Conservation (phyloP, 2,329 filamentous ascomycete genomes). For the Penicillium palitans region DNA sequence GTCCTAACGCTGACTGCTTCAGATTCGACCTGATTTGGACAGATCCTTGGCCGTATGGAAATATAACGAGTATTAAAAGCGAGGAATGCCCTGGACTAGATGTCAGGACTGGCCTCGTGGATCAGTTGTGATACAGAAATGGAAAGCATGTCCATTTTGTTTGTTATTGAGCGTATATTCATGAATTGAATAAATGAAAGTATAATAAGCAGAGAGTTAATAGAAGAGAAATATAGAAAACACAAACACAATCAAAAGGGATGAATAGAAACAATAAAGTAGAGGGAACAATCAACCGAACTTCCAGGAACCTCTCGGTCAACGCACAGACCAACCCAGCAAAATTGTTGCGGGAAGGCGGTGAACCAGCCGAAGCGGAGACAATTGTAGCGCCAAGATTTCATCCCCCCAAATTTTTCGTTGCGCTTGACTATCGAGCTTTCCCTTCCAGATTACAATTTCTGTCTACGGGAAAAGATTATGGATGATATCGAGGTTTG, state of each 20-base stretch:
- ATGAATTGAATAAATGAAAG: neutral
- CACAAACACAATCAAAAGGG: neutral
- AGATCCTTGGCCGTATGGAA: slow-evolving; percentile 30
- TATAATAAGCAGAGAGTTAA: neutral
- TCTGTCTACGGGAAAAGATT: slow-evolving; percentile 13
- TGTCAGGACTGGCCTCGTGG: slow-evolving; percentile 14
- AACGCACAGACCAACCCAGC: slow-evolving; percentile 6
- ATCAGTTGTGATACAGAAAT: slow-evolving; percentile 21
- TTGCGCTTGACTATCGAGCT: slow-evolving; percentile 29
- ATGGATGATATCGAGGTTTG: slow-evolving; percentile 46
- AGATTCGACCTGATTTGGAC: slow-evolving; percentile 37
- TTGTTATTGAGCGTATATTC: neutral
- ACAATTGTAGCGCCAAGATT: slow-evolving; percentile 39
- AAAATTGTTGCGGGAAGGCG: slow-evolving; percentile 18
- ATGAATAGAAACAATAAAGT: neutral
- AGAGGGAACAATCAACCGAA: neutral
- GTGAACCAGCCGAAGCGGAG: slow-evolving; percentile 36
- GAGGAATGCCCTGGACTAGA: slow-evolving; percentile 32
- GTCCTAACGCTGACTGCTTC: slow-evolving; percentile 3
- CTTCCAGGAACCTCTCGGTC: neutral
- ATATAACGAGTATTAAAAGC: slow-evolving; percentile 27
- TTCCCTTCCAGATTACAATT: slow-evolving; percentile 18
- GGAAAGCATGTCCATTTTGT: neutral
- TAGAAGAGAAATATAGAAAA: neutral
- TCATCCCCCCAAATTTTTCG: slow-evolving; percentile 43